phyloP scores from a whole-genome alignment of 2,329 filamentous ascomycete genomes.

The Aureobasidium sp. region DNA sequence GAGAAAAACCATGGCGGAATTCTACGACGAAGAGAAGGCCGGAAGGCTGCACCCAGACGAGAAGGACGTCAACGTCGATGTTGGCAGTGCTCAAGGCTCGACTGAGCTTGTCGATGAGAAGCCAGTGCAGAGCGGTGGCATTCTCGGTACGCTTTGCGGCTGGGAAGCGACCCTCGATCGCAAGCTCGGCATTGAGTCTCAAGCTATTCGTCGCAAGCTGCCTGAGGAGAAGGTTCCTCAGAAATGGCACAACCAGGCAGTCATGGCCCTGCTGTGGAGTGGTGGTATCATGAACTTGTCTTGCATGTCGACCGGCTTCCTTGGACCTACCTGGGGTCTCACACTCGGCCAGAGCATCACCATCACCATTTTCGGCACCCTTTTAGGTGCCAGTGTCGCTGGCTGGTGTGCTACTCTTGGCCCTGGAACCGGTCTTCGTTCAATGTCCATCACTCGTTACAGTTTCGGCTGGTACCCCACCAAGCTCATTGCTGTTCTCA shows the following conservation, averaged over 20 bases:
- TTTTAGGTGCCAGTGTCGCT: slow-evolving; percentile 26
- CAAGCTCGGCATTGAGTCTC: slow-evolving; percentile 42
- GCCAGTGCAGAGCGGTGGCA: slow-evolving; percentile 20
- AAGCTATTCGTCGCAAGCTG: slow-evolving; percentile 41
- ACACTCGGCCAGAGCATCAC: slow-evolving; percentile 35
- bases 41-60: slow-evolving; percentile 1
- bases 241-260: slow-evolving; percentile 31
- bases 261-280: slow-evolving; percentile 30
- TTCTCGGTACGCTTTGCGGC: slow-evolving; percentile 28
- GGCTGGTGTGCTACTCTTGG: slow-evolving; percentile 31
- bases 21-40: slow-evolving; percentile 11
- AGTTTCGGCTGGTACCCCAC: slow-evolving; percentile 47
- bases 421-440: slow-evolving; percentile 32
- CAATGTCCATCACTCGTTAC: slow-evolving; percentile 39
- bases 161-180: slow-evolving; percentile 38
- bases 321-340: slow-evolving; percentile 44
- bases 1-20: slow-evolving; percentile 6
- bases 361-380: slow-evolving; percentile 26
- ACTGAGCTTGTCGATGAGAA: slow-evolving; percentile 3
- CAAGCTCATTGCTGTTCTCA: slow-evolving; percentile 41
- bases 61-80: slow-evolving; percentile 10
- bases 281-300: slow-evolving; percentile 30
- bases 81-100: slow-evolving; percentile 10
- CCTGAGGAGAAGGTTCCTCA: slow-evolving; percentile 39
- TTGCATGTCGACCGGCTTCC: slow-evolving; percentile 35